A percentile compares a stretch with the other conserved stretches of the same genome.
Evolutionary conservation across 371 early-diverging fungal species (phyloP).

Genomic region (Mucor lusitanicus): DNA sequence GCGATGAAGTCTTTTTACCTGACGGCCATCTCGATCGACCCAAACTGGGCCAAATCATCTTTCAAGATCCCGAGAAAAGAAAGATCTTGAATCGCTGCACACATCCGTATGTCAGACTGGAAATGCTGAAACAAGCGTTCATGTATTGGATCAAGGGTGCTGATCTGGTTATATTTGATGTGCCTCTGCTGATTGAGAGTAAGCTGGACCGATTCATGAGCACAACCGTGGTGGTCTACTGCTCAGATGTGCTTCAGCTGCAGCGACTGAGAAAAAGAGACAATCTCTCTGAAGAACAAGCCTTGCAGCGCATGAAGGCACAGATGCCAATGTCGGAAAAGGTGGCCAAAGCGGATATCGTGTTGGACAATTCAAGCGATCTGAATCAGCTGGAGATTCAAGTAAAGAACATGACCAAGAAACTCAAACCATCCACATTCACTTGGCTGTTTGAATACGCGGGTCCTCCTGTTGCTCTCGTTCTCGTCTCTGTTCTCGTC

Average conservation of each 20-base stretch:
- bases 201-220: constrained; percentile 75
- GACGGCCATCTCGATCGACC: constrained; percentile 70
- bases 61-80: constrained; percentile 73
- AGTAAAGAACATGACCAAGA: constrained; percentile 54
- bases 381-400: constrained; percentile 62
- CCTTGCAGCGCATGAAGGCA: constrained; percentile 74
- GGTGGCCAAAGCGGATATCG: constrained; percentile 71
- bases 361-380: constrained; percentile 84
- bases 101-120: constrained; percentile 84
- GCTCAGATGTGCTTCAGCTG: constrained; percentile 75
- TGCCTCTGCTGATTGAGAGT: constrained; percentile 89
- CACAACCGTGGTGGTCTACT: constrained; percentile 79
- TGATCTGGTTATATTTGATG: constrained; percentile 82
- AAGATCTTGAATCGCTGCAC: constrained; percentile 78
- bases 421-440: constrained; percentile 43
- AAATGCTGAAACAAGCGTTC: constrained; percentile 75
- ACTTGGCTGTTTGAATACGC: constrained; percentile 48
- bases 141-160: constrained; percentile 70
- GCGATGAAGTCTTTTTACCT: constrained; percentile 62
- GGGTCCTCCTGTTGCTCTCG: constrained; percentile 33
- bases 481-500: neutral
- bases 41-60: constrained; percentile 81
- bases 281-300: constrained; percentile 60
- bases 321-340: constrained; percentile 87
- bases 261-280: constrained; percentile 78